Base-by-base conservation (phyloP, 345 rosid species). In the Pelargonium nanum region DNA sequence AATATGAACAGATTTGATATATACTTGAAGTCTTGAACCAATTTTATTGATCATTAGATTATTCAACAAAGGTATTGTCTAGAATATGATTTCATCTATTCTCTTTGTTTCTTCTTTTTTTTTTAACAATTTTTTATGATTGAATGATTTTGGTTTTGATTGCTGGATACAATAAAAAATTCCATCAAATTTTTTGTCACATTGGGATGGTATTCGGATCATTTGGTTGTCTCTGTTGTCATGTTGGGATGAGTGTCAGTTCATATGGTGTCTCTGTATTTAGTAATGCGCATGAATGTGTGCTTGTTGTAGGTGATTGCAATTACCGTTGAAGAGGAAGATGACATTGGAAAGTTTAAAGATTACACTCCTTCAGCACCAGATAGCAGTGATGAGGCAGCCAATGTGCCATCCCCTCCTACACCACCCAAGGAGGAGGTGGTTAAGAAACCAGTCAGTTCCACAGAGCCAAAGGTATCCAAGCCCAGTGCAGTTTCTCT, bases 291-390 rank as follows among this genome's bases (percentile, higher is more conserved):
- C 48, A 12, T 40, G 48, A 2, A 9, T 40, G 48, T 40, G 48
- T 7, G 48, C 13, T 40, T 57, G 32, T 19, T 62, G 40, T 67
- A 92, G 96, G 74, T 87, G 28, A 92, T 92, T 70, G 93, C 91
- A 60, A 70, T 92, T 64, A 89, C 96, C 28, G 97, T 89, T 51
- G 97, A 92, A 76, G 99, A 92, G 15, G 94, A 85, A 77, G 91
- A 70, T 40, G 89, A 92, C 69, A 76, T 92, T 74, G 79, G 48
- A 48, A 89, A 85, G 81, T 85, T 92, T 55, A 89, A 89, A 78
- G 98, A 89, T 72, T 92, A 83, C 77, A 89, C 72, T 61, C 95
- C 96, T 21, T 66, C 84, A 53, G 59, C 81, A 22, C 75, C 94
- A 28, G 69, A 19, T 60, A 45, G 82, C 55, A 62, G 53, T 60